Conservation (phyloP, 2,329 filamentous ascomycete species). For the Drechslerella dactyloides region DNA sequence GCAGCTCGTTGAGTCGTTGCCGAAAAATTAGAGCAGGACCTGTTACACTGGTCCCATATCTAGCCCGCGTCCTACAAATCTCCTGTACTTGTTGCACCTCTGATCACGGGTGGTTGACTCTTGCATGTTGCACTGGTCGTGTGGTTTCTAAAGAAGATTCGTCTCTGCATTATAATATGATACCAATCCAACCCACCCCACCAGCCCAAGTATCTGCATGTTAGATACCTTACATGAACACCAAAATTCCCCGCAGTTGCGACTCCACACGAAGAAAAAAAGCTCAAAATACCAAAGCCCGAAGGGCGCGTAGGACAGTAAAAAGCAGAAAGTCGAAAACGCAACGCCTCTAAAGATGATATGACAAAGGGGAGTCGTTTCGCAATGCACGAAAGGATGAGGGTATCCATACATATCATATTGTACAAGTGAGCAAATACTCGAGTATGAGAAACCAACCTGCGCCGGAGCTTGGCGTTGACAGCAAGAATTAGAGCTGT, state of each 20-base stretch:
- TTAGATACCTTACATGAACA: background rate
- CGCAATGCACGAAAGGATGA: background rate
- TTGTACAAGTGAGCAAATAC: background rate
- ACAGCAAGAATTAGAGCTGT: background rate
- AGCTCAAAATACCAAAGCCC: too few species aligned
- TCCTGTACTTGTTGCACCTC: too few species aligned
- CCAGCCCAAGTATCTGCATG: too few species aligned
- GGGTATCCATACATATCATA: constrained; percentile 1
- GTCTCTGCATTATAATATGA: too few species aligned
- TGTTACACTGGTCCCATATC: background rate
- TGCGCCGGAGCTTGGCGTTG: background rate
- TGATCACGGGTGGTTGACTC: background rate
- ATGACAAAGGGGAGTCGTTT: constrained; percentile 1
- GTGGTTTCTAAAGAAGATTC: too few species aligned
- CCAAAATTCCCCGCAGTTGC: too few species aligned
- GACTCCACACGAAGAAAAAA: too few species aligned
- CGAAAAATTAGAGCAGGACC: constrained; percentile 37
- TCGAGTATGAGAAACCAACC: background rate
- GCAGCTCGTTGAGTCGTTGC: constrained; percentile 52
- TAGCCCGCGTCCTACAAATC: background rate
- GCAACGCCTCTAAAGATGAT: background rate
- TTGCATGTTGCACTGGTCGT: background rate
- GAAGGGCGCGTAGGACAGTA: too few species aligned
- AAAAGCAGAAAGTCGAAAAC: too few species aligned
- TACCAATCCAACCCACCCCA: too few species aligned